Conservation (phyloP, 1,284 basidiomycete species). For the Afroboletus lepidellus region DNA sequence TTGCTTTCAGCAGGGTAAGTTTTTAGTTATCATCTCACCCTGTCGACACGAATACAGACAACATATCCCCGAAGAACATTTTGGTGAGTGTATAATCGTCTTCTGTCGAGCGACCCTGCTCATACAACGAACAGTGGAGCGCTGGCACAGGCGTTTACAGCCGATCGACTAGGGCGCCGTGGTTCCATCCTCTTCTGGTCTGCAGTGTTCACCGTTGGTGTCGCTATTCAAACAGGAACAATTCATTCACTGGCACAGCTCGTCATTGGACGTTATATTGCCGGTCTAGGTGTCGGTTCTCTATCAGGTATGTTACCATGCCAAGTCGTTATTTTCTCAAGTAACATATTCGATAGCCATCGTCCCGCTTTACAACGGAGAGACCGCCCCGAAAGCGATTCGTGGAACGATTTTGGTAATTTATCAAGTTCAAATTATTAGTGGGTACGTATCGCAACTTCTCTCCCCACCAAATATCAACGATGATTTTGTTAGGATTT, state of each 20-base stretch:
- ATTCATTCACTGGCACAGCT: constrained; percentile 61
- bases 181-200: constrained; percentile 78
- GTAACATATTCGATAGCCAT: constrained; percentile 47
- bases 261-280: constrained; percentile 66
- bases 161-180: constrained; percentile 69
- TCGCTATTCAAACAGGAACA: constrained; percentile 70
- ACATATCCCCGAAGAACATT: constrained; percentile 50
- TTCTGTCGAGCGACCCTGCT: background rate
- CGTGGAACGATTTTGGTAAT: background rate
- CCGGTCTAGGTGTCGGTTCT: constrained; percentile 77
- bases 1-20: constrained; percentile 72
- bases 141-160: constrained; percentile 71
- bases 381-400: background rate
- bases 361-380: constrained; percentile 69
- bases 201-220: constrained; percentile 70
- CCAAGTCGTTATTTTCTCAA: background rate
- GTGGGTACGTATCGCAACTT: constrained; percentile 43
- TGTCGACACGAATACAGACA: background rate
- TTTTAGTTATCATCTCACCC: background rate
- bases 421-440: background rate
- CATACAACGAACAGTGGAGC: constrained; percentile 50
- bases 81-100: constrained; percentile 40
- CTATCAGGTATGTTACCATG: constrained; percentile 51
- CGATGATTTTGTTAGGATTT: background rate
- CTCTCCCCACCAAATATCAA: background rate